phyloP scores from a whole-genome alignment of 768 basidiomycete species.

The Naganishia onofrii region DNA sequence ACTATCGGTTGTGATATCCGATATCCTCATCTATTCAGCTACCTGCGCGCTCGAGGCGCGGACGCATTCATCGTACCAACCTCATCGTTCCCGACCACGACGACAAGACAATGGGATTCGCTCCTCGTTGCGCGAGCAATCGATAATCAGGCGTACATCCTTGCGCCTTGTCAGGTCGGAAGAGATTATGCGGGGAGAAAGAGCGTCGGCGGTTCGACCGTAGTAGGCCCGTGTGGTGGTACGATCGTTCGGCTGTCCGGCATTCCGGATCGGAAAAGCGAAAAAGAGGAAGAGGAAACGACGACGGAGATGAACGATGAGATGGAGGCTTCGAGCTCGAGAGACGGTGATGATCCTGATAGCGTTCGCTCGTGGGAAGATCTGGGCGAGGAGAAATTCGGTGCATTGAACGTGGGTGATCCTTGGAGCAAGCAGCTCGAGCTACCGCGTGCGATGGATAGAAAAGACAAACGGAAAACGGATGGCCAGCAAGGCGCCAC shows the following conservation, averaged over 20 bases:
- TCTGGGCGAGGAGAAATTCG: no score
- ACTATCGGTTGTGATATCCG: slow-evolving; percentile 27
- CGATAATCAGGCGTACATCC: slow-evolving; percentile 24
- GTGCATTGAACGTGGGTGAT: no score
- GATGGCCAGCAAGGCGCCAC: background rate
- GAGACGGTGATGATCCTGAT: no score
- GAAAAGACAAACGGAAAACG: background rate
- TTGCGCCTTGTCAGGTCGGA: slow-evolving; percentile 22
- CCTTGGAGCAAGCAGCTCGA: no score
- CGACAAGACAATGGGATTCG: slow-evolving; percentile 17
- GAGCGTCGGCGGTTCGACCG: background rate
- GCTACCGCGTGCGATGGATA: no score
- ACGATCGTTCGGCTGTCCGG: background rate
- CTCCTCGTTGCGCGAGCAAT: slow-evolving; percentile 22
- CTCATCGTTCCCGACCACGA: slow-evolving; percentile 17
- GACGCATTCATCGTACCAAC: slow-evolving; percentile 24
- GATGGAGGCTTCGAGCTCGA: no score
- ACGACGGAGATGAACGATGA: no score
- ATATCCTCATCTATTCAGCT: slow-evolving; percentile 20
- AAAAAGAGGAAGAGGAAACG: no score
- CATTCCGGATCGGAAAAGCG: background rate
- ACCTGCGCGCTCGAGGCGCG: slow-evolving; percentile 15
- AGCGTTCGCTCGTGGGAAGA: no score
- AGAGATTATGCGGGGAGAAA: slow-evolving; percentile 5
- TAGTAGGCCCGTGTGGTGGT: slow-evolving; percentile 12